A percentile compares a stretch with the other conserved stretches of the same genome.
Conservation (phyloP, 2,329 filamentous ascomycete genomes). For the Dactylellina sp. region DNA sequence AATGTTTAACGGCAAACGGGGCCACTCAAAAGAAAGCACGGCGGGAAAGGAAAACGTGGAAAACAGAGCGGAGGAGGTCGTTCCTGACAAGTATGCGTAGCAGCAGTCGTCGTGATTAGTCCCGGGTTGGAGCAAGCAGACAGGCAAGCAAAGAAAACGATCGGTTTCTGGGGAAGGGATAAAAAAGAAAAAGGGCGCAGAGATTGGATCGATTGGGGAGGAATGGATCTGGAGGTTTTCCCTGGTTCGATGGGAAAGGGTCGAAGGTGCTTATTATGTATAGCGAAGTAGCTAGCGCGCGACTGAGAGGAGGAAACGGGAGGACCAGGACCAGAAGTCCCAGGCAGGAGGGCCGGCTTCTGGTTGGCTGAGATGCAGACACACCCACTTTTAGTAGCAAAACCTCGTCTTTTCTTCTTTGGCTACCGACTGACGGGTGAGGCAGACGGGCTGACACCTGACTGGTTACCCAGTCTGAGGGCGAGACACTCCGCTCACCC, state of each 20-base stretch:
- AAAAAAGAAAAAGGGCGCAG: conserved; percentile 3
- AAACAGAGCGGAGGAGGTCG: conserved; percentile 8
- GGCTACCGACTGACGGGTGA: conserved; percentile 56
- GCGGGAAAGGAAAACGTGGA: conserved; percentile 54
- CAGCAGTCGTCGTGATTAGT: conserved; percentile 25
- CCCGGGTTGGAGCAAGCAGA: conserved; percentile 34
- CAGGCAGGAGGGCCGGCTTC: conserved; percentile 47
- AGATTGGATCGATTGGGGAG: conserved; percentile 31
- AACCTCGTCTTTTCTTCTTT: conserved; percentile 41
- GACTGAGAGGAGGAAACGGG: conserved; percentile 54
- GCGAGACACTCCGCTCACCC: conserved; percentile 57
- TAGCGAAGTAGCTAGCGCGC: conserved; percentile 56
- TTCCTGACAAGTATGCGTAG: conserved; percentile 38
- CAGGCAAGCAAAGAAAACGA: conserved; percentile 25
- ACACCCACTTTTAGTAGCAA: conserved; percentile 56
- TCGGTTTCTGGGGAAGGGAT: conserved; percentile 13
- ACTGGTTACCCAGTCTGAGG: conserved; percentile 57
- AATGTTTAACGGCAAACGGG: conserved; percentile 39
- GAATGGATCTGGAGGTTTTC: conserved; percentile 52
- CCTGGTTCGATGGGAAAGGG: conserved; percentile 55
- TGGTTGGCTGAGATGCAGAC: conserved; percentile 52
- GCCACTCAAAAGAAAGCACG: conserved; percentile 30
- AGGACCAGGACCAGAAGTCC: conserved; percentile 39
- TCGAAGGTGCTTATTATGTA: conserved; percentile 57
- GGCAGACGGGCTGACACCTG: conserved; percentile 57